Conservation (phyloP, 768 basidiomycete species). For the Kwoniella europaea region DNA sequence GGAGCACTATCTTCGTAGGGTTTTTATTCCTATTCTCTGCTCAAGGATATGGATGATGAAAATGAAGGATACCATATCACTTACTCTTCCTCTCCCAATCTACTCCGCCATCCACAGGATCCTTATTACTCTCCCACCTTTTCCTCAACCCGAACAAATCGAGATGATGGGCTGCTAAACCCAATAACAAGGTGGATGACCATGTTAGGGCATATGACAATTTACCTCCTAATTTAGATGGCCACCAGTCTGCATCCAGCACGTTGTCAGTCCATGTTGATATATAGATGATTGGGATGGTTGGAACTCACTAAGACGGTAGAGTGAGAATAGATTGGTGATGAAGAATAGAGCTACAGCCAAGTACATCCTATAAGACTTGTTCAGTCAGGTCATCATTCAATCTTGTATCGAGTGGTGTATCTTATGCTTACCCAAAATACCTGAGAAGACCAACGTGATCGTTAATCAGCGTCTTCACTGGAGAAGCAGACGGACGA, state of each 20-base stretch:
- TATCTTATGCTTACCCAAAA: constrained; percentile 32
- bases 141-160: constrained; percentile 52
- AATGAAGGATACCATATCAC: constrained; percentile 12
- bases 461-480: too few species aligned
- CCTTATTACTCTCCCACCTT: constrained; percentile 32
- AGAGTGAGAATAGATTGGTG: constrained; percentile 61
- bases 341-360: constrained; percentile 61
- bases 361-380: constrained; percentile 56
- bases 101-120: constrained; percentile 42
- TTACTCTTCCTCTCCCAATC: constrained; percentile 57
- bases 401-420: not conserved
- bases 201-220: constrained; percentile 59
- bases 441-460: constrained; percentile 17
- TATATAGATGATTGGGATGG: too few species aligned
- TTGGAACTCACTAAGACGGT: constrained; percentile 51
- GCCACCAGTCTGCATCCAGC: constrained; percentile 59
- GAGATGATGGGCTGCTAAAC: constrained; percentile 50
- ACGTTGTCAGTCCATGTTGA: too few species aligned
- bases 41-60: not conserved
- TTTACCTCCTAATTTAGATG: constrained; percentile 57
- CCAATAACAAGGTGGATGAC: constrained; percentile 44
- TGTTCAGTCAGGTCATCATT: too few species aligned
- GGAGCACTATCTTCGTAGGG: not conserved
- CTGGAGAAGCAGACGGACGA: too few species aligned
- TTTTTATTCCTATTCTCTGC: not conserved